Conservation (phyloP, 768 basidiomycete species). For the Xerocomellus intermedius region DNA sequence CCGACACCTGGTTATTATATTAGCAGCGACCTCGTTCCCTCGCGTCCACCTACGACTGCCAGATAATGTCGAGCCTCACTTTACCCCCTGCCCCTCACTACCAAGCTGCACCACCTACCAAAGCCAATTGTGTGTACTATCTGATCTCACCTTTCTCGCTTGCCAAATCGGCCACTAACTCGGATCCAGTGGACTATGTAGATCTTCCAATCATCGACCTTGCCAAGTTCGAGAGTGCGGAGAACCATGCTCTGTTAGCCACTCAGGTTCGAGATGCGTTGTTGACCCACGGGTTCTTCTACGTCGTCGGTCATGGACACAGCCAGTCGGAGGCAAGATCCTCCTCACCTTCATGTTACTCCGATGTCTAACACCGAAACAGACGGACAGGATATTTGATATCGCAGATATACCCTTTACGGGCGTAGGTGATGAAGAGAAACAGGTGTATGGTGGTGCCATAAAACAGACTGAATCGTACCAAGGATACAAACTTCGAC, state of each 20-base stretch:
- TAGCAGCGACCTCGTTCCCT: not conserved
- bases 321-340: constrained; percentile 35
- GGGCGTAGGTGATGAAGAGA: constrained; percentile 42
- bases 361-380: constrained; percentile 28
- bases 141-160: not conserved
- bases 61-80: constrained; percentile 32
- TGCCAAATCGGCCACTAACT: not conserved
- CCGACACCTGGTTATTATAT: not conserved
- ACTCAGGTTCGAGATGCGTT: constrained; percentile 46
- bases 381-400: constrained; percentile 50
- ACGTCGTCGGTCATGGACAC: constrained; percentile 41
- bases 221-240: constrained; percentile 36
- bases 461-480: constrained; percentile 46
- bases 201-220: constrained; percentile 55
- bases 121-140: constrained; percentile 32
- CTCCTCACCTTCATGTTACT: not conserved
- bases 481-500: constrained; percentile 52
- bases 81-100: constrained; percentile 39
- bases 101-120: constrained; percentile 34
- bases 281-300: constrained; percentile 43
- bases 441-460: constrained; percentile 38
- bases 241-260: constrained; percentile 39
- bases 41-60: not conserved
- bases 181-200: constrained; percentile 45
- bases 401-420: constrained; percentile 49